Evolutionary conservation across 345 rosid species (phyloP).

Genomic region (Syzygium aqueum): DNA sequence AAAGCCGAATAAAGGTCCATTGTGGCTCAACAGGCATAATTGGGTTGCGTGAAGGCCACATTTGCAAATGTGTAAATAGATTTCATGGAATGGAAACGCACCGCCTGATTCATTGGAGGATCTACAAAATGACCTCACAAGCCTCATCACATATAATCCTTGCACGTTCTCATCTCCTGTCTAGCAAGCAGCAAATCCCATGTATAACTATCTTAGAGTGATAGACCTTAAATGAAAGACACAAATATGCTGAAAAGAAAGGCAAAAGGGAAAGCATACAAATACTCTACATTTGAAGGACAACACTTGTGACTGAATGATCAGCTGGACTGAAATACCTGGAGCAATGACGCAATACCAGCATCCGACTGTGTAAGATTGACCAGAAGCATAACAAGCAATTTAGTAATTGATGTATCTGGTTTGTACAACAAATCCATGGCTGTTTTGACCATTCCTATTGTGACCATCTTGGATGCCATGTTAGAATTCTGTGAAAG

Average conservation of each 20-base stretch:
- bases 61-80: neutral
- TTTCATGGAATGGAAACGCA: constrained; percentile 14
- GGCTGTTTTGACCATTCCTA: constrained; percentile 48
- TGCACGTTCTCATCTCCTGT: constrained; percentile 62
- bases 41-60: neutral
- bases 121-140: constrained; percentile 83
- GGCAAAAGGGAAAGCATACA: neutral
- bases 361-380: constrained; percentile 78
- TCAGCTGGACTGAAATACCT: constrained; percentile 32
- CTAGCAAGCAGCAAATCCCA: constrained; percentile 28
- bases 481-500: constrained; percentile 65
- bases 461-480: constrained; percentile 56
- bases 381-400: constrained; percentile 86
- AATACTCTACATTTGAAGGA: neutral
- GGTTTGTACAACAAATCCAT: constrained; percentile 76
- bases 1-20: neutral
- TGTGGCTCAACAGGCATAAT: neutral
- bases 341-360: constrained; percentile 77
- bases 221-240: neutral
- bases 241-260: neutral
- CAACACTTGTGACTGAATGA: neutral
- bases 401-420: constrained; percentile 34
- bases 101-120: constrained; percentile 45
- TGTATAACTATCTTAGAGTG: neutral
- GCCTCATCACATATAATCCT: constrained; percentile 75